Conservation (phyloP, 2,329 filamentous ascomycete genomes). For the Bipolaris bicolor region DNA sequence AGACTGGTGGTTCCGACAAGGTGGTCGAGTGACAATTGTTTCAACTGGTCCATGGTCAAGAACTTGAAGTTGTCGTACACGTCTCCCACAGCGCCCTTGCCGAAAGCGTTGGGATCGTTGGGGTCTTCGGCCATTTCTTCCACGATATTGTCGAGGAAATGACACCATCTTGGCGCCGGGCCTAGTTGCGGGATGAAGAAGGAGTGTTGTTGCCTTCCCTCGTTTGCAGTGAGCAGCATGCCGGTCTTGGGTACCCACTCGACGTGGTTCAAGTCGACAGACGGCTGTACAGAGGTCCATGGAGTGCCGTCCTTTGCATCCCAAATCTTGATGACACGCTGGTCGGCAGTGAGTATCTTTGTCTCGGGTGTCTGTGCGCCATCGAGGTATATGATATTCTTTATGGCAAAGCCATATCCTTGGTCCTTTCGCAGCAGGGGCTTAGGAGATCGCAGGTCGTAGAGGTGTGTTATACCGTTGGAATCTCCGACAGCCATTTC, state of each 20-base stretch:
- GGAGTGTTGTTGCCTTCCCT: conserved; percentile 91
- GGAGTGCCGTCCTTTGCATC: conserved; percentile 80
- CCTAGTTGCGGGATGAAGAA: conserved; percentile 96
- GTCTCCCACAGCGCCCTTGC: conserved; percentile 67
- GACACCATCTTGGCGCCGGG: conserved; percentile 92
- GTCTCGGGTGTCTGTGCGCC: conserved; percentile 70
- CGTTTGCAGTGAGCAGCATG: conserved; percentile 96
- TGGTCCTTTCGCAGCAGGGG: conserved; percentile 92
- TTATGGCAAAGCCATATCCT: conserved; percentile 90
- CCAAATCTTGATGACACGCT: conserved; percentile 97
- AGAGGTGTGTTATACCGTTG: conserved; percentile 84
- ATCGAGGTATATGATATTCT: conserved; percentile 74
- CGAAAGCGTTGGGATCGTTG: conserved; percentile 65
- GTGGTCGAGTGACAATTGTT: conserved; percentile 83
- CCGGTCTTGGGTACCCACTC: conserved; percentile 91
- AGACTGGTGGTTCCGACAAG: conserved; percentile 89
- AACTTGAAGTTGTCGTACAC: conserved; percentile 99
- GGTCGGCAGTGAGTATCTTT: conserved; percentile 91
- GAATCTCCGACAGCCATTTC: conserved; percentile 88
- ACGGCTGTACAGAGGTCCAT: conserved; percentile 94
- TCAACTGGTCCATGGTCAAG: conserved; percentile 84
- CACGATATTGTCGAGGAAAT: conserved; percentile 95
- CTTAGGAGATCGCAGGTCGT: conserved; percentile 86
- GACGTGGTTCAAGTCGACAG: conserved; percentile 93
- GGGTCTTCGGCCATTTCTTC: conserved; percentile 95